Evolutionary conservation across 257 asterid species (phyloP).

Genomic region (Ocimum tenuiflorum): DNA sequence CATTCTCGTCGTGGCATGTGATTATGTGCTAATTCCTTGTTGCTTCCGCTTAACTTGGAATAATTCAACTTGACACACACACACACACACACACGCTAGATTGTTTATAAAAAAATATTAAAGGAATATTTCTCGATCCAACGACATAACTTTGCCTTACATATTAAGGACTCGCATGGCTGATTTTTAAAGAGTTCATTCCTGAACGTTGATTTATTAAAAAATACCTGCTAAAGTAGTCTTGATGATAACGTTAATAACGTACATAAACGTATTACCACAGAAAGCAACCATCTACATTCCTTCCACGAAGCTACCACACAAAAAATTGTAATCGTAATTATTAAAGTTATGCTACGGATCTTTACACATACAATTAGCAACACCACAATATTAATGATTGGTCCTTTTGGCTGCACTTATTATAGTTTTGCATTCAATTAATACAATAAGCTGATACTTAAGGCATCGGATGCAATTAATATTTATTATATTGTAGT

Average conservation of each 20-base stretch:
- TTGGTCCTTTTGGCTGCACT: neutral
- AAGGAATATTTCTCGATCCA: neutral
- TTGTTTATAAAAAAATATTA: neutral
- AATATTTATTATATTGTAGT: neutral
- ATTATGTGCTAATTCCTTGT: slow-evolving; percentile 9
- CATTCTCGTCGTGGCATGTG: slow-evolving; percentile 5
- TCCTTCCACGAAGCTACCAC: neutral
- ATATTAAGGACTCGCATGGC: neutral
- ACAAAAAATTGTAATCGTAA: neutral
- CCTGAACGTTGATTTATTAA: too few relatives aligned
- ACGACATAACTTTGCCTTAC: slow-evolving; percentile 3
- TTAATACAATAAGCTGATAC: too few relatives aligned
- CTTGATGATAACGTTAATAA: neutral
- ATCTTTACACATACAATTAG: neutral
- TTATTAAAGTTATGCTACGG: neutral
- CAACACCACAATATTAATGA: neutral
- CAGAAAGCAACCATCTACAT: neutral
- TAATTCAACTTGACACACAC: neutral
- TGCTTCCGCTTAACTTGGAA: slow-evolving; percentile 14
- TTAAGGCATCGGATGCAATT: too few relatives aligned
- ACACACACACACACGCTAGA: too few relatives aligned
- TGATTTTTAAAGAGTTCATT: neutral
- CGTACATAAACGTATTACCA: too few relatives aligned
- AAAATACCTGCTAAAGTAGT: neutral
- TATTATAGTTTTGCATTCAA: neutral